phyloP scores from a whole-genome alignment of 768 basidiomycete species.

The Rhodotorula taiwanensis region DNA sequence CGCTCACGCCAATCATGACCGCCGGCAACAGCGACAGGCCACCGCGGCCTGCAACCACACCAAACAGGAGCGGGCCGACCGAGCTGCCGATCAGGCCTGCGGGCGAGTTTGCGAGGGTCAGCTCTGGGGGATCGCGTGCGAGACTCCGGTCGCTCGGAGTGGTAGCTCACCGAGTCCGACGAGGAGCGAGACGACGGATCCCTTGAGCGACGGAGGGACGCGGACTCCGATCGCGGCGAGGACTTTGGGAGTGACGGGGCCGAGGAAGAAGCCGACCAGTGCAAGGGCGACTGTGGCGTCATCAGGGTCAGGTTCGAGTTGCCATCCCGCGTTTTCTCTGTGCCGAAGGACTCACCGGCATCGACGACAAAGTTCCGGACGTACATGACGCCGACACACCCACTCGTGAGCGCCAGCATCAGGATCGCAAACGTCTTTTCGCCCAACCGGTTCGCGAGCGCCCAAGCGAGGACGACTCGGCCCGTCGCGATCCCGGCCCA shows the following conservation, averaged over 20 bases:
- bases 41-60: slow-evolving; percentile 9
- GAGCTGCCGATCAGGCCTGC: slow-evolving; percentile 28
- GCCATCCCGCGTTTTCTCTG: too few species aligned
- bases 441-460: slow-evolving; percentile 11
- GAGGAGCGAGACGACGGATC: slow-evolving; percentile 2
- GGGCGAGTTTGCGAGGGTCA: too few species aligned
- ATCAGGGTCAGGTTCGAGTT: not conserved
- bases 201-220: slow-evolving; percentile 29
- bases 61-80: slow-evolving; percentile 25
- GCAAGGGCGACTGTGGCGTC: slow-evolving; percentile 9
- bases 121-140: too few species aligned
- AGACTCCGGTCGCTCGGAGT: too few species aligned
- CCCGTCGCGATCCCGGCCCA: slow-evolving; percentile 29
- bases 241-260: slow-evolving; percentile 28
- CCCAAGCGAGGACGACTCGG: slow-evolving; percentile 15
- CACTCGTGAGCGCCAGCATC: slow-evolving; percentile 12
- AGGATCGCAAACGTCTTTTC: slow-evolving; percentile 21
- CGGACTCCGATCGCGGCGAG: slow-evolving; percentile 16
- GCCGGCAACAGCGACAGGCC: slow-evolving; percentile 5
- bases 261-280: slow-evolving; percentile 26
- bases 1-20: slow-evolving; percentile 18
- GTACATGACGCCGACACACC: slow-evolving; percentile 18
- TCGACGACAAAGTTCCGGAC: slow-evolving; percentile 13
- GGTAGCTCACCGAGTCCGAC: not conserved
- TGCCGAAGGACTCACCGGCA: slow-evolving; percentile 5